Percentiles rank a stretch among this genome's conserved stretches.
Evolutionary conservation across 139 green algal species (phyloP).

Genomic region (Chlorella sp.): DNA sequence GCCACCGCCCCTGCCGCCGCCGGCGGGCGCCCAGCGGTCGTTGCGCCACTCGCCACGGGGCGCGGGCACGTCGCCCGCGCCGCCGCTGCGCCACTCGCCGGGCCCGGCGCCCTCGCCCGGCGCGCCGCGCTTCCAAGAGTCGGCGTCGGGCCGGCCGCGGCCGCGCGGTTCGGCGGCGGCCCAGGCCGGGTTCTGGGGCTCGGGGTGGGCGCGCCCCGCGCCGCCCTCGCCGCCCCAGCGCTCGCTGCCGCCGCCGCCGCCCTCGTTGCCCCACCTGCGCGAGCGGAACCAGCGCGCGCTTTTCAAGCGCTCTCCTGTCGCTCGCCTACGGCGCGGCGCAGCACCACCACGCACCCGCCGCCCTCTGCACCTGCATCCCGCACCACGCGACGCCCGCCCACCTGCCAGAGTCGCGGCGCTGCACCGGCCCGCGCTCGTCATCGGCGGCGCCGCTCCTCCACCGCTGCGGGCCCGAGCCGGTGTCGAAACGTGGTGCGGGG

Average conservation of each 20-base stretch:
- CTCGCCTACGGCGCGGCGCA: too few species aligned
- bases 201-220: neutral
- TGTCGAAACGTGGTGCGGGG: conserved; percentile 26
- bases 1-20: neutral
- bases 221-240: too few species aligned
- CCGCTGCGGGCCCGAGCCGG: neutral
- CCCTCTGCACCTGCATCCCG: too few species aligned
- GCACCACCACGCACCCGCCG: neutral
- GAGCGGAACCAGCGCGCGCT: too few species aligned
- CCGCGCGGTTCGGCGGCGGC: neutral
- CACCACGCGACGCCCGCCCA: too few species aligned
- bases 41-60: conserved; percentile 24
- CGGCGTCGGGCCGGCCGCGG: conserved; percentile 8
- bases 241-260: neutral
- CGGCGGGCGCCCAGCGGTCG: conserved; percentile 28
- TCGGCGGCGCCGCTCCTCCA: too few species aligned
- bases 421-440: conserved; percentile 22
- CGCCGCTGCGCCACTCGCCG: conserved; percentile 9
- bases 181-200: conserved; percentile 22
- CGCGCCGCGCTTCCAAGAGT: conserved; percentile 26
- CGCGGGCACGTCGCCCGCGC: neutral
- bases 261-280: neutral
- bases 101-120: neutral
- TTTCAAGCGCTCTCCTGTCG: neutral
- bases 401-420: conserved; percentile 1